These are phyloP conservation scores for Dichotomopilus funicola DNA, from an alignment of 2,329 filamentous ascomycete genomes.

Conservation along the genomic window DNA sequence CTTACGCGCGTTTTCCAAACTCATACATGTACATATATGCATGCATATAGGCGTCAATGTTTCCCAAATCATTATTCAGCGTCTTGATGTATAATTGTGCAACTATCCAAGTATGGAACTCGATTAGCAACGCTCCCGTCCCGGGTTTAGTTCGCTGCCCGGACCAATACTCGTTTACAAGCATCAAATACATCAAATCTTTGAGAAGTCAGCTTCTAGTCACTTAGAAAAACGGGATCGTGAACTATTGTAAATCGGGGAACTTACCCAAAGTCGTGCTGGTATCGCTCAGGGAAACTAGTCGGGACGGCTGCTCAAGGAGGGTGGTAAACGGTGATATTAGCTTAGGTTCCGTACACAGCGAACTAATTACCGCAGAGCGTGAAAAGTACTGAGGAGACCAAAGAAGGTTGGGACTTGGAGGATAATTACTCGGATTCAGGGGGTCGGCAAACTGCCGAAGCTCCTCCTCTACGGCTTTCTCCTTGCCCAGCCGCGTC, in stretches of 20 bases:
- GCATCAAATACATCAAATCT: background rate
- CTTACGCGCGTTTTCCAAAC: too few species aligned
- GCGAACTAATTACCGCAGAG: background rate
- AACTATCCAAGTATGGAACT: background rate
- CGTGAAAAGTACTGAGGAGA: background rate
- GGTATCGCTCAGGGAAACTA: background rate
- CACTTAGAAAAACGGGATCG: background rate
- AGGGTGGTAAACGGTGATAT: background rate
- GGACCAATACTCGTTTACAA: background rate
- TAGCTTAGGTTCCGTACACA: background rate
- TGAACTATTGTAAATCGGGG: background rate
- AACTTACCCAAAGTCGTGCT: background rate
- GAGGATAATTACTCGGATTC: background rate
- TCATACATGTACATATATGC: too few species aligned
- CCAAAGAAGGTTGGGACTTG: background rate
- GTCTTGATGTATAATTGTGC: too few species aligned
- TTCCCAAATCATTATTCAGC: too few species aligned
- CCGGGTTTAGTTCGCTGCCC: background rate
- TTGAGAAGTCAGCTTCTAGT: background rate
- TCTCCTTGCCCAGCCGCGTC: background rate
- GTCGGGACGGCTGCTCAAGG: background rate
- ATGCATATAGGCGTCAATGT: too few species aligned
- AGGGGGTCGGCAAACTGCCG: background rate
- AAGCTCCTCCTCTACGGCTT: background rate
- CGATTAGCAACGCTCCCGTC: background rate